A percentile compares a stretch with the other conserved stretches of the same genome.
These are phyloP conservation scores for Torulaspora delbrueckii DNA, from an alignment of 805 yeast genomes.

Conservation along the genomic window DNA sequence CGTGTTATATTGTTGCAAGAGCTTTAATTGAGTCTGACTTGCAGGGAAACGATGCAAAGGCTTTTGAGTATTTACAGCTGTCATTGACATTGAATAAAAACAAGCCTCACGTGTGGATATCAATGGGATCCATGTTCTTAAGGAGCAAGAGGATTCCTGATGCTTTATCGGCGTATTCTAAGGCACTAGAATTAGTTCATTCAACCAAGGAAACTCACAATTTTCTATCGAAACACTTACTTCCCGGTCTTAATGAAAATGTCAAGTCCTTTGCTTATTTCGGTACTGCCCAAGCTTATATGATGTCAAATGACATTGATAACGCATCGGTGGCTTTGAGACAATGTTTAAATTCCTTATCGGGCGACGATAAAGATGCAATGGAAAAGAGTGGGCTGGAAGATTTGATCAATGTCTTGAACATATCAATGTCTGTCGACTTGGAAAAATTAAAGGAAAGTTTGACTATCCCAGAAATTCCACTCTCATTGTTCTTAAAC, in stretches of 20 bases:
- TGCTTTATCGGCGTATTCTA: constrained; percentile 63
- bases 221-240: constrained; percentile 6
- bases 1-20: constrained; percentile 21
- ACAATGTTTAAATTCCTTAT: constrained; percentile 17
- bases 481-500: constrained; percentile 21
- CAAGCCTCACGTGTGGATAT: constrained; percentile 58
- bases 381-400: constrained; percentile 4
- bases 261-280: constrained; percentile 30
- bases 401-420: background rate
- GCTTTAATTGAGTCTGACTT: constrained; percentile 11
- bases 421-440: background rate
- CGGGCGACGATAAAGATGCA: constrained; percentile 11
- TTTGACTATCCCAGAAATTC: constrained; percentile 21
- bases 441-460: constrained; percentile 1
- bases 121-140: constrained; percentile 57
- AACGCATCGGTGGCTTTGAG: constrained; percentile 22
- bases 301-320: constrained; percentile 17
- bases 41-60: constrained; percentile 13
- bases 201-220: constrained; percentile 3
- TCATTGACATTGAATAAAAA: constrained; percentile 17
- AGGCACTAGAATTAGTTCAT: constrained; percentile 46
- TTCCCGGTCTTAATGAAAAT: background rate
- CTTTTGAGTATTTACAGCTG: constrained; percentile 20
- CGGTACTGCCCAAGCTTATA: constrained; percentile 29
- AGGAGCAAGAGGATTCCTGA: constrained; percentile 57